Evolutionary conservation across 2,329 filamentous ascomycete genomes (phyloP), one percentile per base, ranked within the genome.

Genomic region (Amesomyces nigricolor): DNA sequence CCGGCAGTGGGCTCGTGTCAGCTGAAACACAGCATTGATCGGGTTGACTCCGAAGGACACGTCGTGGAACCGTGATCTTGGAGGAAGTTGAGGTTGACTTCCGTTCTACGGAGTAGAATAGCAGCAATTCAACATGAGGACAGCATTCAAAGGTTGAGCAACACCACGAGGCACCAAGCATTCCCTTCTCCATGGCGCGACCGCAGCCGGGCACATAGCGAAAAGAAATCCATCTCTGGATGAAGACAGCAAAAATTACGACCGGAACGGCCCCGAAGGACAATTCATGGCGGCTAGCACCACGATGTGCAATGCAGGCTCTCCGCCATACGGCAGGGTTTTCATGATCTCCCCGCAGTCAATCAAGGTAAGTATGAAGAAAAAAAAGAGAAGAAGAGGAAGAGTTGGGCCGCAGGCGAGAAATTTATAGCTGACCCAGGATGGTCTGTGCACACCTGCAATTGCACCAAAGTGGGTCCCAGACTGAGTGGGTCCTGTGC

Each of bases 361-460:
- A 56, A 60, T 58, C 58, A 61, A 58, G 55, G 57, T 61, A 61
- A 61, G 53, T 58, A 58, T 58, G 50, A 60, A 53, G 52, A 60
- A 60, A 58, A 57, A 56, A 53, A 51, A 35, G 48, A 60, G 54
- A 58, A 53, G 47, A 54, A 38, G 19, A 47, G 43, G 37, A 61
- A 58, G 55, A 60, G 26, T 40, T 30, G 32, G 45, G 53, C 16
- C 17, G 42, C 0, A 1, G 37, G 10, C 19, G 16, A 51, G 29
- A 13, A 16, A 40, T 60, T 47, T 53, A 54, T 61, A 60, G 35
- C 8, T 2, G 2, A 5, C 5, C 5, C 9, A 0, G 14, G 10
- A 5, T 47, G 56, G 60, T 39, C 58, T 48, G 60, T 61, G 60
- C 60, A 47, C 53, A 17, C 10, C 46, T 54, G 51, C 51, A 53